Conservation (phyloP, 345 rosid species). For the Eucalyptus pumila region DNA sequence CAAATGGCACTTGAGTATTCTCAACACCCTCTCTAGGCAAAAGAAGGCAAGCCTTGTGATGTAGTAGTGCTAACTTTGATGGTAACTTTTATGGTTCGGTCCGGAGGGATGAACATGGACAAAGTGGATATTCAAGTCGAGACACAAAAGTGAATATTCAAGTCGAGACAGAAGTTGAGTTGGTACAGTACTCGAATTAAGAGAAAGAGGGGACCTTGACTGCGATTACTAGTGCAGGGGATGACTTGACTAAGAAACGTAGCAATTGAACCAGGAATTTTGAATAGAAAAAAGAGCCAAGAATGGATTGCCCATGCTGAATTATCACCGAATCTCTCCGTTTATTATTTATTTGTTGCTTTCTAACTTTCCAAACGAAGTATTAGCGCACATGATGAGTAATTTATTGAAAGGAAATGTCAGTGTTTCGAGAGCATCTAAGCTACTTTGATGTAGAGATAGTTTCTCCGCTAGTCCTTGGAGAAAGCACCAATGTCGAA, state of each 20-base stretch:
- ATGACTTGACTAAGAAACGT: neutral
- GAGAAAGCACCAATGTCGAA: neutral
- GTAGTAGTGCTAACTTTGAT: neutral
- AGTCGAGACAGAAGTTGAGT: too few relatives aligned
- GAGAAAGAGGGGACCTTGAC: neutral
- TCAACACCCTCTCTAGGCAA: neutral
- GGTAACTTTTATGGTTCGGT: neutral
- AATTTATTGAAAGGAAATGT: too few relatives aligned
- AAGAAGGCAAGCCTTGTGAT: neutral
- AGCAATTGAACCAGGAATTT: too few relatives aligned
- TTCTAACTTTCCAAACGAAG: neutral
- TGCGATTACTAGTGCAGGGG: neutral
- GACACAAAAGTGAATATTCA: neutral
- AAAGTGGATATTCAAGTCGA: neutral
- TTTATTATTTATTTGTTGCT: too few relatives aligned
- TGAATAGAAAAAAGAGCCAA: too few relatives aligned
- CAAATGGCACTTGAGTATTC: neutral
- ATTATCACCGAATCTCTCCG: neutral
- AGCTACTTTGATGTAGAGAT: neutral
- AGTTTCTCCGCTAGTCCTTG: neutral
- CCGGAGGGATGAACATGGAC: neutral
- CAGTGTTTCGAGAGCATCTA: too few relatives aligned
- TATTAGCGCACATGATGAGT: neutral
- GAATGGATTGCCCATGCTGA: too few relatives aligned
- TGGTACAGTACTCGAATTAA: neutral